A percentile compares a stretch with the other conserved stretches of the same genome.
These are phyloP conservation scores for Boletus barrowsii DNA, from an alignment of 768 basidiomycete species.

Conservation along the genomic window DNA sequence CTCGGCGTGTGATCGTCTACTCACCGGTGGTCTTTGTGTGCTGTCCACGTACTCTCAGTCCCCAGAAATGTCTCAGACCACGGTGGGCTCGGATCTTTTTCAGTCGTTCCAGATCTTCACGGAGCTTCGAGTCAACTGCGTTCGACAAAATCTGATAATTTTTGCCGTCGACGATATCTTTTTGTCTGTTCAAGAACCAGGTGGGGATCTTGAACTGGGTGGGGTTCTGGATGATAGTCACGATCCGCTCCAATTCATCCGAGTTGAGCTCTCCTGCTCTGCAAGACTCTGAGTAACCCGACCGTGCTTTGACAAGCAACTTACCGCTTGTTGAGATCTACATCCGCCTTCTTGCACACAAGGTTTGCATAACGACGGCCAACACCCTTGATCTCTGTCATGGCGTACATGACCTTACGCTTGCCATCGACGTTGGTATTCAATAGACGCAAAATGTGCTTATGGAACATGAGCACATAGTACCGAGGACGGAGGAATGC, in stretches of 20 bases:
- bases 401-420: slow-evolving; percentile 98
- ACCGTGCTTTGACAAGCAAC: slow-evolving; percentile 24
- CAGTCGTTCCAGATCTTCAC: slow-evolving; percentile 95
- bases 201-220: slow-evolving; percentile 99
- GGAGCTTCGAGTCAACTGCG: slow-evolving; percentile 94
- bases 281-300: slow-evolving; percentile 10
- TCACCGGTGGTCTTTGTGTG: slow-evolving; percentile 98
- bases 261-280: slow-evolving; percentile 99
- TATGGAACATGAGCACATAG: slow-evolving; percentile 11
- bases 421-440: slow-evolving; percentile 99
- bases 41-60: slow-evolving; percentile 93
- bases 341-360: slow-evolving; percentile 99
- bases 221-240: slow-evolving; percentile 99
- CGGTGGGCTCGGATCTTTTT: slow-evolving; percentile 99
- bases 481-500: background rate
- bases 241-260: slow-evolving; percentile 97
- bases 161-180: slow-evolving; percentile 97
- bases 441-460: slow-evolving; percentile 99
- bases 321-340: slow-evolving; percentile 97
- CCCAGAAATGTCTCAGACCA: slow-evolving; percentile 91
- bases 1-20: slow-evolving; percentile 14
- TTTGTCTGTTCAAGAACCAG: slow-evolving; percentile 99
- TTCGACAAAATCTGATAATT: slow-evolving; percentile 95
- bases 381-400: slow-evolving; percentile 99
- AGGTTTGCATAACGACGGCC: slow-evolving; percentile 98